Evolutionary conservation across 2,329 filamentous ascomycete genomes (phyloP).

Genomic region (Hortaea sp.): DNA sequence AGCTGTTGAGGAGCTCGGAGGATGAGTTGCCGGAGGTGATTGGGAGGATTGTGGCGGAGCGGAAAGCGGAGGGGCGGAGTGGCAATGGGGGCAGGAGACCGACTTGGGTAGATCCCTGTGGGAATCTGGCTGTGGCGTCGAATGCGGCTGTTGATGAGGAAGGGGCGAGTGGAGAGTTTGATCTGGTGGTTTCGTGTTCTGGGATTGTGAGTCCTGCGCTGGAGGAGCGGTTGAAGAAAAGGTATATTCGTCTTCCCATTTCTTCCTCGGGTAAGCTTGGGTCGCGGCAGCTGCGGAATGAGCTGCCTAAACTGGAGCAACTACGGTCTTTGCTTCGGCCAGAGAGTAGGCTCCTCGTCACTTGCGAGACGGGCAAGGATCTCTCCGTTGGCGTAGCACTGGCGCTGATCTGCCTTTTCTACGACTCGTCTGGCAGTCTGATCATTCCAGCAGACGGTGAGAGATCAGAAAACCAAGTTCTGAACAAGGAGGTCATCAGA

Average conservation of each 20-base stretch:
- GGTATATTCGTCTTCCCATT: constrained; percentile 47
- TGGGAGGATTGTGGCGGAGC: constrained; percentile 6
- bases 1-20: constrained; percentile 55
- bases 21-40: constrained; percentile 50
- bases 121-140: constrained; percentile 30
- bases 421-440: constrained; percentile 50
- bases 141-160: constrained; percentile 27
- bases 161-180: constrained; percentile 25
- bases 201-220: constrained; percentile 27
- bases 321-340: constrained; percentile 2
- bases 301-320: constrained; percentile 48
- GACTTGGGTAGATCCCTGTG: constrained; percentile 34
- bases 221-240: constrained; percentile 29
- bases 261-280: constrained; percentile 66
- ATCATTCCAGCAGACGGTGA: not conserved
- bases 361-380: constrained; percentile 70
- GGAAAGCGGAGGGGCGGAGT: constrained; percentile 1
- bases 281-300: constrained; percentile 68
- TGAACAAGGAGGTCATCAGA: constrained; percentile 67
- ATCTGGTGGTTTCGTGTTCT: constrained; percentile 36
- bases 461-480: not conserved
- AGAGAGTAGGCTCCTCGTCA: constrained; percentile 40
- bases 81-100: constrained; percentile 11
- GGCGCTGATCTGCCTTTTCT: constrained; percentile 64
- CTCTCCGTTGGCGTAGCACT: constrained; percentile 69